Conservation (phyloP, 2,329 filamentous ascomycete species). For the Sphaceloma murrayae region DNA sequence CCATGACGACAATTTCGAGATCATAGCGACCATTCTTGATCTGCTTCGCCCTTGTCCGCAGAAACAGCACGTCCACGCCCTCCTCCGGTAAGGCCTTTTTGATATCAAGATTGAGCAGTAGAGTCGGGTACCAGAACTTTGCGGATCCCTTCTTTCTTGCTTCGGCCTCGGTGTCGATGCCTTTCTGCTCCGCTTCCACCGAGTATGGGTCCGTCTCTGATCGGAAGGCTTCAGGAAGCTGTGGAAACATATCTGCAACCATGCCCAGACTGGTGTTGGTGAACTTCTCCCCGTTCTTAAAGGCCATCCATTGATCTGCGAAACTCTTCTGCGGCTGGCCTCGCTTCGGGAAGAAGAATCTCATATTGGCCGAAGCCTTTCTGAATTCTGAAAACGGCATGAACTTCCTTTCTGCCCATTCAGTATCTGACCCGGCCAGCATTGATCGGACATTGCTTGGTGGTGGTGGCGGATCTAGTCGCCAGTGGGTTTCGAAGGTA, state of each 20-base stretch:
- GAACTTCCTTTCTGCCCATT: conserved; percentile 38
- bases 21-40: conserved; percentile 66
- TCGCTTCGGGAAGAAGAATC: conserved; percentile 44
- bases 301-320: conserved; percentile 59
- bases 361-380: conserved; percentile 43
- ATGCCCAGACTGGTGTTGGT: conserved; percentile 56
- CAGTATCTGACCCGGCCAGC: conserved; percentile 34
- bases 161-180: conserved; percentile 21
- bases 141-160: conserved; percentile 26
- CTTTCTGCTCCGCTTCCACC: conserved; percentile 24
- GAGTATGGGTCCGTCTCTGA: conserved; percentile 29
- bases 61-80: conserved; percentile 64
- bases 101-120: conserved; percentile 65
- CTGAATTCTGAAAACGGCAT: conserved; percentile 39
- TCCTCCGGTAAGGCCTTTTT: conserved; percentile 60
- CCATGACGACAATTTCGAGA: conserved; percentile 58
- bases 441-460: conserved; percentile 37
- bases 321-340: conserved; percentile 34
- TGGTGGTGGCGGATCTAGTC: conserved; percentile 38
- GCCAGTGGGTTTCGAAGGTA: conserved; percentile 47
- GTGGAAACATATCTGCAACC: conserved; percentile 59
- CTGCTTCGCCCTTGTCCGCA: conserved; percentile 54
- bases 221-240: conserved; percentile 47
- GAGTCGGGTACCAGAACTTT: conserved; percentile 64
- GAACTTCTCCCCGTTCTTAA: conserved; percentile 53